Percentiles rank a stretch among this genome's conserved stretches.
These are phyloP conservation scores for Acephala macrosclerotiorum DNA, from an alignment of 2,329 filamentous ascomycete species.

Conservation along the genomic window DNA sequence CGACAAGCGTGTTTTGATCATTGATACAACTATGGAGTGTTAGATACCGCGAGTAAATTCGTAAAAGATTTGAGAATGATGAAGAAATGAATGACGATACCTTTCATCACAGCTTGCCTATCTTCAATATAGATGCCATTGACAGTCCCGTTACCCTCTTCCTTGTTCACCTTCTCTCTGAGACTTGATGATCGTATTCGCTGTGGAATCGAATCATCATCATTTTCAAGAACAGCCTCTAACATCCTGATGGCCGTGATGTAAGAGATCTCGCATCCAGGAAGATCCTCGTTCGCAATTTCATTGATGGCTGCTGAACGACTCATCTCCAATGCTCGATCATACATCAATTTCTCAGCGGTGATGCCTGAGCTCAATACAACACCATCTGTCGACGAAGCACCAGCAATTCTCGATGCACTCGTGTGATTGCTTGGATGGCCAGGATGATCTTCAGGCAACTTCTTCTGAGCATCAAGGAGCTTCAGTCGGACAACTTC, in stretches of 20 bases:
- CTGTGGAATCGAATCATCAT: constrained; percentile 63
- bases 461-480: constrained; percentile 81
- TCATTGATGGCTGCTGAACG: constrained; percentile 93
- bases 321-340: constrained; percentile 96
- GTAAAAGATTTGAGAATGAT: constrained; percentile 2
- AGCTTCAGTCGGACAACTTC: constrained; percentile 92
- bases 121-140: constrained; percentile 72
- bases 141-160: constrained; percentile 58
- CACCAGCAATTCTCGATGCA: constrained; percentile 55
- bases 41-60: constrained; percentile 38
- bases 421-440: constrained; percentile 82
- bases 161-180: constrained; percentile 47
- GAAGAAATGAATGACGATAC: constrained; percentile 54
- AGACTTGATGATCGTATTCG: constrained; percentile 50
- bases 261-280: constrained; percentile 91
- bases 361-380: constrained; percentile 87
- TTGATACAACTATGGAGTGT: constrained; percentile 61
- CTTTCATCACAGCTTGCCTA: constrained; percentile 74
- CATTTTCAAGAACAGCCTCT: constrained; percentile 89
- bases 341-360: constrained; percentile 97
- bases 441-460: constrained; percentile 85
- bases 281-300: constrained; percentile 87
- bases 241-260: constrained; percentile 93
- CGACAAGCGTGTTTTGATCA: constrained; percentile 64
- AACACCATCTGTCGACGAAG: constrained; percentile 76